These are phyloP conservation scores for Penicillium ucsense DNA, from an alignment of 495 filamentous ascomycete genomes.

Conservation along the genomic window DNA sequence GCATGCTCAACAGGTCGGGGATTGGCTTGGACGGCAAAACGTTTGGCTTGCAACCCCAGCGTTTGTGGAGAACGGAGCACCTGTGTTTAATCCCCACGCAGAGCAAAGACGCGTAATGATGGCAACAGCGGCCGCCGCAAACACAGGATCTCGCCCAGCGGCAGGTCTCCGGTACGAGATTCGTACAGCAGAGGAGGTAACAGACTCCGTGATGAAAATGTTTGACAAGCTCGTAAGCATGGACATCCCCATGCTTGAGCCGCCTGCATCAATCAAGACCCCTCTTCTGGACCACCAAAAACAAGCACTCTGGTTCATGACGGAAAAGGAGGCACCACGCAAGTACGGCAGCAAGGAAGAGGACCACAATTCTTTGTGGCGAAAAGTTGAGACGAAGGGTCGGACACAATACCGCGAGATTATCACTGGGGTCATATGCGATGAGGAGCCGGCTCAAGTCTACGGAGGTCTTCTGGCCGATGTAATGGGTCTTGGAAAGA, in stretches of 20 bases:
- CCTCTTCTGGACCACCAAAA: constrained; percentile 78
- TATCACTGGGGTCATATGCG: constrained; percentile 61
- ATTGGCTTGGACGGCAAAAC: constrained; percentile 50
- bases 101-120: constrained; percentile 32
- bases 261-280: constrained; percentile 51
- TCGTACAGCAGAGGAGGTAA: constrained; percentile 74
- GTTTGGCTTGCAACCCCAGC: constrained; percentile 56
- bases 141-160: constrained; percentile 16
- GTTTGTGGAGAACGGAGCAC: constrained; percentile 52
- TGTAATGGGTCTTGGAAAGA: constrained; percentile 98
- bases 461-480: constrained; percentile 89
- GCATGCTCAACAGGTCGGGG: constrained; percentile 51
- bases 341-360: constrained; percentile 45
- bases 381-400: constrained; percentile 37
- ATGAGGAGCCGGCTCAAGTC: constrained; percentile 56
- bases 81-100: constrained; percentile 60
- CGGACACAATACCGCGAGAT: constrained; percentile 67
- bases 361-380: constrained; percentile 66
- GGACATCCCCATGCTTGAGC: constrained; percentile 71
- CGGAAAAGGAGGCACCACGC: constrained; percentile 59
- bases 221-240: constrained; percentile 70
- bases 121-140: constrained; percentile 12
- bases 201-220: constrained; percentile 72
- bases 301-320: constrained; percentile 86
- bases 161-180: constrained; percentile 33